Conservation (phyloP, 1,284 basidiomycete species). For the Apiotrichum gamsii region DNA sequence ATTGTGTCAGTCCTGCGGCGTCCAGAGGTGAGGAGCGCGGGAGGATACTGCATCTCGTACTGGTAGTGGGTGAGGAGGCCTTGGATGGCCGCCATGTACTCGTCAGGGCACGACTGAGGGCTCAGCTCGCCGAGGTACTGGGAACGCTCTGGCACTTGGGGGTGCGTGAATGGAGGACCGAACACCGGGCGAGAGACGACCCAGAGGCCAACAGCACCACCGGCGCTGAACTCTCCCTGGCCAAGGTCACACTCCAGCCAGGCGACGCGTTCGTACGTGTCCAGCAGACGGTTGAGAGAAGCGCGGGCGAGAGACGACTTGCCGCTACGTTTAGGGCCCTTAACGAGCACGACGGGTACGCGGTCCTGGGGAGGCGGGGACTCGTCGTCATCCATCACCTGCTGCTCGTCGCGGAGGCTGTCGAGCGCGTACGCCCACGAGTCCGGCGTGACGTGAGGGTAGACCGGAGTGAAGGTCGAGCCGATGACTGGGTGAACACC, state of each 20-base stretch:
- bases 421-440: constrained; percentile 58
- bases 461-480: constrained; percentile 43
- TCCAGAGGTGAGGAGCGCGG: constrained; percentile 11
- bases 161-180: constrained; percentile 80
- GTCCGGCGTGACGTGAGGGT: constrained; percentile 50
- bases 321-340: constrained; percentile 77
- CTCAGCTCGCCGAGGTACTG: constrained; percentile 78
- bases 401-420: background rate
- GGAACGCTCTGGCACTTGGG: constrained; percentile 61
- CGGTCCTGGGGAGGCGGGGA: constrained; percentile 14
- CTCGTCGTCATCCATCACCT: constrained; percentile 12
- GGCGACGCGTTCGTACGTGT: constrained; percentile 64
- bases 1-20: constrained; percentile 53
- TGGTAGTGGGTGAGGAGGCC: constrained; percentile 65
- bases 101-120: constrained; percentile 69
- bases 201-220: constrained; percentile 75
- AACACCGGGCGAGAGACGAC: constrained; percentile 63
- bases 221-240: constrained; percentile 87
- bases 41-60: constrained; percentile 60
- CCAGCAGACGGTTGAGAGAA: constrained; percentile 64
- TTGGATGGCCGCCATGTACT: constrained; percentile 66
- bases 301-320: constrained; percentile 81
- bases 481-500: constrained; percentile 55
- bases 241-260: constrained; percentile 89
- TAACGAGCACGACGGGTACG: constrained; percentile 55